Evolutionary conservation across 2,329 filamentous ascomycete genomes (phyloP), one percentile per base, ranked within the genome.

Genomic region (Juglanconis oblonga): DNA sequence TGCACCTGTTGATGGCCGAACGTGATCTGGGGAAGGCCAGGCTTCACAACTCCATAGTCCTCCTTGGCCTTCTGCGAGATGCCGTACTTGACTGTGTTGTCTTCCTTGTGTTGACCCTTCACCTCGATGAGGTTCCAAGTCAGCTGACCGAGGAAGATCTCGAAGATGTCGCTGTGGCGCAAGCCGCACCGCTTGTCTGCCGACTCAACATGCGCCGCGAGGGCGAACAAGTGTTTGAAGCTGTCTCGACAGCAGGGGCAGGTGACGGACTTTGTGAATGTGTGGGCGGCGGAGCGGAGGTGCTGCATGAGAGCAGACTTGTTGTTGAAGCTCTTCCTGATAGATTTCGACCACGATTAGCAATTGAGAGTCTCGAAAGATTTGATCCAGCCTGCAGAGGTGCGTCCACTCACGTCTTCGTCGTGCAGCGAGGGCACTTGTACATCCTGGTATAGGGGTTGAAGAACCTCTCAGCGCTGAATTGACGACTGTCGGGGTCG

Each of bases 361-460:
- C 44, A 33, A 10, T 5, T 24, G 11, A 31, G 24, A 3, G 36
- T 38, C 29, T 11, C 4, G 5, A 14, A 17, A 29, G 10, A 32
- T 2, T 24, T 14, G 24, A 52, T 40, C 53, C 40, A 44, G 33
- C 44, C 7, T 35, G 17, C 14, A 3, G 2, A 31, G 4, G 9
- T 2, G 8, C n/a, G 5, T 5, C 13, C 17, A 48, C 45, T 48
- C 2, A 47, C 31, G 24, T 24, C 24, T 29, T 14, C n/a, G 24
- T 42, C 45, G 7, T 71, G 78, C 86, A 88, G 58, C 81, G 77
- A 0, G 85, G 86, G 57, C 86, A 89, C 57, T 71, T 74, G 72
- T 78, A 89, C 52, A 73, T 75, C 50, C 72, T 68, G 1, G 75
- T 72, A 35, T 77, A 69, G 0, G 70, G 55, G 45, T 79, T 72